phyloP scores from a whole-genome alignment of 495 filamentous ascomycete species.

The Lophiostoma macrostomum region DNA sequence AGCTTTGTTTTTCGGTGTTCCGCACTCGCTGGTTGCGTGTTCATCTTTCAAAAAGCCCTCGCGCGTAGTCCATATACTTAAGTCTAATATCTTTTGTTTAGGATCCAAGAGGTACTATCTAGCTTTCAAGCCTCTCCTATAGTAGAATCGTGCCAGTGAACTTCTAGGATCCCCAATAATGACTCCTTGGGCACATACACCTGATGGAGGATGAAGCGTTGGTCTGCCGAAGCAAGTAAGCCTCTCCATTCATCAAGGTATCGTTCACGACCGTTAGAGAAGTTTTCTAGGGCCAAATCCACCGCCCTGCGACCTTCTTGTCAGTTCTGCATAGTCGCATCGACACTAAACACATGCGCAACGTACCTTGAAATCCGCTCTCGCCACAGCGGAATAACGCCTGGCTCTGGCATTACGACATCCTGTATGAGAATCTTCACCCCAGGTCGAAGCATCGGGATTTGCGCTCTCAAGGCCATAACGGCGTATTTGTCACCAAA shows the following conservation, averaged over 20 bases:
- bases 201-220: constrained; percentile 2
- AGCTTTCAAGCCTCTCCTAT: too few species aligned
- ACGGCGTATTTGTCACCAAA: background rate
- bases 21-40: too few species aligned
- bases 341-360: background rate
- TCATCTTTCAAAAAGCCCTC: too few species aligned
- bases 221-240: constrained; percentile 1
- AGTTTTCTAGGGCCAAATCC: constrained; percentile 4
- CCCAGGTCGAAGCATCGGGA: background rate
- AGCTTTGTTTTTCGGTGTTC: too few species aligned
- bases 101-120: too few species aligned
- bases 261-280: constrained; percentile 9
- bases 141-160: constrained; percentile 8
- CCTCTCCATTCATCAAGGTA: constrained; percentile 13
- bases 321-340: background rate
- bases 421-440: constrained; percentile 14
- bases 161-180: constrained; percentile 9
- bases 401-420: constrained; percentile 10
- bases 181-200: constrained; percentile 8
- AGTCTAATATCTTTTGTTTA: too few species aligned
- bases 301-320: constrained; percentile 3
- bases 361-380: constrained; percentile 9
- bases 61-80: too few species aligned
- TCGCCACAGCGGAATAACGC: constrained; percentile 7
- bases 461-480: background rate